Evolutionary conservation across 192 early-diverging fungal genomes (phyloP).

Genomic region (Coemansia interrupta): DNA sequence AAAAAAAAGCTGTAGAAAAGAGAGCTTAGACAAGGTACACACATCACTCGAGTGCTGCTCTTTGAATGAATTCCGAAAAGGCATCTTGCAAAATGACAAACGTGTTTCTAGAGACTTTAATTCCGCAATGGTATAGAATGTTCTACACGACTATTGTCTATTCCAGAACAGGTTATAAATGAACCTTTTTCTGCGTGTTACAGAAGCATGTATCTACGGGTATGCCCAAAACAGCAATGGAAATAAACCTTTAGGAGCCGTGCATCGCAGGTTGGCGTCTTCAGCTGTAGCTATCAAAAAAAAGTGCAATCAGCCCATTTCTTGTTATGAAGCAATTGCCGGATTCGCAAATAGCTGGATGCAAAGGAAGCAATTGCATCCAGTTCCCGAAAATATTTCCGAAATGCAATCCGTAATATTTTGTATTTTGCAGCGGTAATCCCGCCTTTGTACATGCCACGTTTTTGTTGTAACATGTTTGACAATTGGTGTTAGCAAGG

Average conservation of each 20-base stretch:
- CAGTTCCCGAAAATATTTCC: too few species aligned
- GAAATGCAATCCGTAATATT: neutral
- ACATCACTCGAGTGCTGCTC: neutral
- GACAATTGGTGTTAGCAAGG: neutral
- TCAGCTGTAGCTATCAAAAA: neutral
- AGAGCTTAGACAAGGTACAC: neutral
- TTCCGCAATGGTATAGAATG: neutral
- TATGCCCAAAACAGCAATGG: too few species aligned
- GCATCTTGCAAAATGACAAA: neutral
- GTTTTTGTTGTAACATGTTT: neutral
- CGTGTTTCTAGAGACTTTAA: neutral
- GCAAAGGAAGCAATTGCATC: neutral
- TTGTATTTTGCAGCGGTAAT: neutral
- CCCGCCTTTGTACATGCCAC: too few species aligned
- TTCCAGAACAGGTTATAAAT: too few species aligned
- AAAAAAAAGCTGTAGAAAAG: neutral
- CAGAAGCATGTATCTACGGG: too few species aligned
- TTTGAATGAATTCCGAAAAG: neutral
- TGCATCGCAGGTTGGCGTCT: too few species aligned
- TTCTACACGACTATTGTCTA: neutral
- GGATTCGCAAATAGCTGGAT: too few species aligned
- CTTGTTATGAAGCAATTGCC: too few species aligned
- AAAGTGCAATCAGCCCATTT: neutral
- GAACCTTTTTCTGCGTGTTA: too few species aligned
- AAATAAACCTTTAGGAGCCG: too few species aligned